A percentile compares a stretch with the other conserved stretches of the same genome.
Conservation (phyloP, 768 basidiomycete genomes). For the Gloeostereum incarnatum region DNA sequence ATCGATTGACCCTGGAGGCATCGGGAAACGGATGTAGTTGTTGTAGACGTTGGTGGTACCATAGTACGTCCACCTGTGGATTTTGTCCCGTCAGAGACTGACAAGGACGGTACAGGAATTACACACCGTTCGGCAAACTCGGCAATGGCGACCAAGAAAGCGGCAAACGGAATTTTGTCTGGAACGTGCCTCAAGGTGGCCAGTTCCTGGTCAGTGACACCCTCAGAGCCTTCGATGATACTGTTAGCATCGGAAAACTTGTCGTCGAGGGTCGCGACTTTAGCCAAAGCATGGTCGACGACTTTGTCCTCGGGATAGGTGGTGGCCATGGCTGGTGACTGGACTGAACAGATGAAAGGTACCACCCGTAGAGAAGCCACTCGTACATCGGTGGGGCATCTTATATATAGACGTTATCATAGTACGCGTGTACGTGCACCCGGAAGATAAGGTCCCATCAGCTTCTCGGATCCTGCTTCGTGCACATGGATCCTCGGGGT, state of each 20-base stretch:
- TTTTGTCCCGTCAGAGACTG: too few relatives aligned
- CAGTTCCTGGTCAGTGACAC: conserved; percentile 36
- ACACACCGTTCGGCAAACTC: conserved; percentile 46
- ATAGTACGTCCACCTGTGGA: conserved; percentile 37
- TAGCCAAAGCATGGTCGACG: neutral
- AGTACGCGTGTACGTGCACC: too few relatives aligned
- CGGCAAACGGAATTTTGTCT: conserved; percentile 21
- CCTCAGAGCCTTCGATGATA: conserved; percentile 33
- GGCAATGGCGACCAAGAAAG: conserved; percentile 36
- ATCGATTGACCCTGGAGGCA: conserved; percentile 36
- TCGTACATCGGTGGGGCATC: too few relatives aligned
- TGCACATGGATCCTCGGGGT: too few relatives aligned
- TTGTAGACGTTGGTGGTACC: conserved; percentile 39
- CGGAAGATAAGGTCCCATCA: too few relatives aligned
- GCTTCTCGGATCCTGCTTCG: too few relatives aligned
- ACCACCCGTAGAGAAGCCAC: too few relatives aligned
- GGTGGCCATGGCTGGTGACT: too few relatives aligned
- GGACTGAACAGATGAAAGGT: too few relatives aligned
- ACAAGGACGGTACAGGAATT: neutral
- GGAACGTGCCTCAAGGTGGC: conserved; percentile 34
- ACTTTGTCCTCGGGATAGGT: too few relatives aligned
- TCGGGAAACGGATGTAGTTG: conserved; percentile 43
- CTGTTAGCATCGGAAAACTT: neutral
- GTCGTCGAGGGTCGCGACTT: neutral
- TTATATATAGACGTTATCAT: too few relatives aligned